Evolutionary conservation across 768 basidiomycete genomes (phyloP).

Genomic region (Boletellus ananiceps): DNA sequence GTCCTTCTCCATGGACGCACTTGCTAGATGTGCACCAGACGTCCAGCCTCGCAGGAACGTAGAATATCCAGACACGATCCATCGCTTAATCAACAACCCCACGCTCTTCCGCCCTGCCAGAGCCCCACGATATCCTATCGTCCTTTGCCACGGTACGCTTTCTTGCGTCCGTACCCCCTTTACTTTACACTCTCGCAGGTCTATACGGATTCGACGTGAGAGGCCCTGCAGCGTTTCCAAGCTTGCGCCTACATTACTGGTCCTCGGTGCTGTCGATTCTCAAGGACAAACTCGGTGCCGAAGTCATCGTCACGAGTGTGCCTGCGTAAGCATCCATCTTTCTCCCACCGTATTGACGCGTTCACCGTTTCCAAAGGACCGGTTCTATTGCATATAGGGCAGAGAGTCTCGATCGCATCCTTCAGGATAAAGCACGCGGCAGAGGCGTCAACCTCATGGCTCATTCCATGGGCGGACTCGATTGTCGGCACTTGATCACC

Average conservation of each 20-base stretch:
- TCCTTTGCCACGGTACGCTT: constrained; percentile 84
- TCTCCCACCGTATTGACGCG: neutral
- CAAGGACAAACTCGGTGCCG: constrained; percentile 76
- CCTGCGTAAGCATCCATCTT: constrained; percentile 62
- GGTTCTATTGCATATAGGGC: constrained; percentile 86
- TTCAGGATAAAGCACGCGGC: constrained; percentile 62
- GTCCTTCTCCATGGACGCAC: neutral
- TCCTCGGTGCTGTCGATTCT: constrained; percentile 79
- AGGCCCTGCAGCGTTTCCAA: constrained; percentile 78
- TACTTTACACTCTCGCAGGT: constrained; percentile 41
- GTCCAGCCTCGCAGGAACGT: constrained; percentile 11
- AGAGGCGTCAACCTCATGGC: constrained; percentile 89
- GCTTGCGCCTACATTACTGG: constrained; percentile 92
- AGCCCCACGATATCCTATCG: constrained; percentile 83
- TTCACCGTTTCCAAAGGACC: constrained; percentile 49
- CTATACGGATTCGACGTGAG: constrained; percentile 93
- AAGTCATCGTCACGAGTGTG: constrained; percentile 94
- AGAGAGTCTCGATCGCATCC: constrained; percentile 64
- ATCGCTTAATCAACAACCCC: constrained; percentile 71
- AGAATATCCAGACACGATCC: constrained; percentile 47
- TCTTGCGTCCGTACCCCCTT: neutral
- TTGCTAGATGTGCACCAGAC: no score
- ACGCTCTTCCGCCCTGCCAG: constrained; percentile 73
- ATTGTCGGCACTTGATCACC: constrained; percentile 89
- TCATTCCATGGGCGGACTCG: constrained; percentile 97